Base-by-base conservation (phyloP, 257 asterid genomes). In the Anisodus tanguticus region DNA sequence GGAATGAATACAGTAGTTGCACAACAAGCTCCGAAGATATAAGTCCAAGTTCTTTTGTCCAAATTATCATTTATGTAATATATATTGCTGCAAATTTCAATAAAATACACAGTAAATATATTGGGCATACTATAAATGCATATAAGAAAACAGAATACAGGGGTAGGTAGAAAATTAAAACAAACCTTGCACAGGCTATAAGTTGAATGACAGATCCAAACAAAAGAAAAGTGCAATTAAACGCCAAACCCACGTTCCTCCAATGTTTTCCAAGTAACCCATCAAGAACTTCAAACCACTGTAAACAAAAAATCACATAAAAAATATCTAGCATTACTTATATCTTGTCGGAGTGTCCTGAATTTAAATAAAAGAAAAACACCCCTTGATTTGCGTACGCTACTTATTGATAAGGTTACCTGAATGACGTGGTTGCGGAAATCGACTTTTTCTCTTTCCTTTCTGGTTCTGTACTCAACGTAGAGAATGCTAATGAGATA, bases 271-370 rank as follows among this genome's bases (percentile, higher is more conserved):
- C 98, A 0, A 95, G 95, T 0, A 95, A 91, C 80, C 98, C 98
- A 79, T 95, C 98, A 91, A 95, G 97, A 87, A 95, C 98, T 93
- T 95, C 98, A 83, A 95, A 95, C 98, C 98, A 95, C 98, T 95
- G 81, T 8, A n/a, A 8, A 7, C 57, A 81, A 5, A 26, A 51
- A 5, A n/a, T 1, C 31, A 43, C 3, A 43, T 13, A 31, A 26
- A 22, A 1, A 17, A 22, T 82, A 19, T 60, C 49, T 58, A 26
- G 22, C 6, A 72, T 72, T 72, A 72, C 43, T 0, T 47, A 72
- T 47, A 49, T 72, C 60, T 47, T 74, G 81, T 74, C 81, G 62
- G 9, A 74, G 62, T 49, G 19, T 74, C 55, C 7, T 47, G 0
- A 67, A 12, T 0, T 35, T 67, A 67, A 67, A 35, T 35, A 66